Percentiles rank a stretch among this genome's conserved stretches.
phyloP scores from a whole-genome alignment of 176 grass and related monocot genomes.

The Lolium perenne region DNA sequence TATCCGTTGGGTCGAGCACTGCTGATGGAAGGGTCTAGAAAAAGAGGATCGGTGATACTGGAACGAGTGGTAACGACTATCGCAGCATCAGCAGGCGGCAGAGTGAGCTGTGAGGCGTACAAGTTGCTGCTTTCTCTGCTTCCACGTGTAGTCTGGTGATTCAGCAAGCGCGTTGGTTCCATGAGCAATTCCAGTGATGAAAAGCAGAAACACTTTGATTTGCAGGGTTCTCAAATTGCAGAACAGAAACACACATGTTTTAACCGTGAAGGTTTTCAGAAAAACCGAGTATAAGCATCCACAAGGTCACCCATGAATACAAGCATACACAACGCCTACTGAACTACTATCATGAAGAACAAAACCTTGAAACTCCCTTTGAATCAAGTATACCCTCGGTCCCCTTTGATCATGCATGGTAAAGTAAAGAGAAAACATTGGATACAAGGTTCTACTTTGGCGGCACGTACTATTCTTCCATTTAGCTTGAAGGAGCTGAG shows the following conservation, averaged over 20 bases:
- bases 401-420: too few species aligned
- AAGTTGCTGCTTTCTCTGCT: background rate
- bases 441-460: too few species aligned
- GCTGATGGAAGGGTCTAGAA: slow-evolving; percentile 52
- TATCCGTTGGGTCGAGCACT: slow-evolving; percentile 36
- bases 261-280: background rate
- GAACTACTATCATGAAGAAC: too few species aligned
- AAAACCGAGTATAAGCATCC: background rate
- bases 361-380: too few species aligned
- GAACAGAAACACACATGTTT: background rate
- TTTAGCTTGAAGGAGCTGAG: too few species aligned
- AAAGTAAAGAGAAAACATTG: too few species aligned
- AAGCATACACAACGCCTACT: too few species aligned
- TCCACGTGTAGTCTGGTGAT: background rate
- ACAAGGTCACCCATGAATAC: too few species aligned
- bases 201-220: background rate
- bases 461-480: too few species aligned
- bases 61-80: background rate
- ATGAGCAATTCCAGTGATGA: background rate
- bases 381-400: too few species aligned
- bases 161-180: background rate
- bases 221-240: too few species aligned
- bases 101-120: background rate
- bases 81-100: background rate
- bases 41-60: background rate